Evolutionary conservation across 768 basidiomycete species (phyloP).

Genomic region (Leccinum variicolor): DNA sequence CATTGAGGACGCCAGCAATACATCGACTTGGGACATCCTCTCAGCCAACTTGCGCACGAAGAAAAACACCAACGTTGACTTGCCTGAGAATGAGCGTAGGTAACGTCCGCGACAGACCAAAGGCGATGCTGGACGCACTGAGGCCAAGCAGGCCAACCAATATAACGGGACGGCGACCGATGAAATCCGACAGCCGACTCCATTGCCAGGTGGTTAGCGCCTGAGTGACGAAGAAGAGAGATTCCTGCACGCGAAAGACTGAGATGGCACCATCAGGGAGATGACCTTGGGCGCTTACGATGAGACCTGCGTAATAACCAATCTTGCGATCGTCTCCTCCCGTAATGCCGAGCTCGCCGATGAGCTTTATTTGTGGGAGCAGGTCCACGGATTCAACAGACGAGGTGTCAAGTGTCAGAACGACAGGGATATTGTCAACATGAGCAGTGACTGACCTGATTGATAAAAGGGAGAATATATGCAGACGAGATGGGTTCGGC

Average conservation of each 20-base stretch:
- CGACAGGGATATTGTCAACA: neutral
- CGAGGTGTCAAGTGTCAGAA: neutral
- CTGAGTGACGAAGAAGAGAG: slow-evolving; percentile 58
- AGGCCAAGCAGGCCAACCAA: slow-evolving; percentile 57
- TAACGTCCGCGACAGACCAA: slow-evolving; percentile 61
- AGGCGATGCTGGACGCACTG: slow-evolving; percentile 50
- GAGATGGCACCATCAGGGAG: neutral
- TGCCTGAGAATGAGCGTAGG: slow-evolving; percentile 55
- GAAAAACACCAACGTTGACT: neutral
- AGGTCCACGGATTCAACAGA: neutral
- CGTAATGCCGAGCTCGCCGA: slow-evolving; percentile 60
- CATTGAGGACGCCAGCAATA: slow-evolving; percentile 36
- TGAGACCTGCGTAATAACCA: slow-evolving; percentile 64
- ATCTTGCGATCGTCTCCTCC: slow-evolving; percentile 62
- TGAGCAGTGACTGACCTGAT: slow-evolving; percentile 37
- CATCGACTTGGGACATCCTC: slow-evolving; percentile 26
- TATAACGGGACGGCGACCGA: slow-evolving; percentile 63
- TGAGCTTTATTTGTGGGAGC: slow-evolving; percentile 38
- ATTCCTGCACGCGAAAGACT: slow-evolving; percentile 45
- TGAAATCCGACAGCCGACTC: slow-evolving; percentile 57
- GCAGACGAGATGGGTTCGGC: slow-evolving; percentile 55
- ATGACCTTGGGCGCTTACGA: slow-evolving; percentile 35
- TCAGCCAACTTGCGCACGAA: slow-evolving; percentile 4
- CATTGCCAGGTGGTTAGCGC: slow-evolving; percentile 58
- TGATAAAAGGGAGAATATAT: slow-evolving; percentile 63